Evolutionary conservation across 768 basidiomycete genomes (phyloP), one percentile per base, ranked within the genome.

Genomic region (Nidularia pulvinata): DNA sequence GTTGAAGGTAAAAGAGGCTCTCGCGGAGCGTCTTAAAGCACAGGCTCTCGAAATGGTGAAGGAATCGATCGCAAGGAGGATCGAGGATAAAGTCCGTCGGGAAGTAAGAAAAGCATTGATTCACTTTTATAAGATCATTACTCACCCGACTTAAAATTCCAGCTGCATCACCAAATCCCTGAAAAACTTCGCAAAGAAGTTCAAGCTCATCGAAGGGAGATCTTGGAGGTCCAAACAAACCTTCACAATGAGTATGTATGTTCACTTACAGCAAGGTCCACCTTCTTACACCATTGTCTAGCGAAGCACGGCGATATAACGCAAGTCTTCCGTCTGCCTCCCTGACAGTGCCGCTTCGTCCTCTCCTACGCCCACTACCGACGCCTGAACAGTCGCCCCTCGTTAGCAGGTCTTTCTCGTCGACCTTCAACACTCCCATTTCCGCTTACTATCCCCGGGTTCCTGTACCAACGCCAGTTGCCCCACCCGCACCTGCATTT

Each of bases 321-420:
- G 61, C 69, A 9, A 64, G 68, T 19, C 60, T 81, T 57, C 56
- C 70, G 53, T 63, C 71, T 4, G 65, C 69, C 48, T 66, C 72
- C 22, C 66, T 72, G 43, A 59, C 65, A n/a, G 76, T 73, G 14
- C 76, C 76, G 9, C 67, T 83, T 32, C 71, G 77, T 19, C 80
- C 81, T 14, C 75, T 84, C 3, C 66, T 84, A 13, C 76, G 81
- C 0, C 81, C 82, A 1, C 65, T 79, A 16, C 76, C 76, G 1
- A 77, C 75, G 14, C 74, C 76, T 43, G 70, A 76, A 47, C 78
- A 80, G 58, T 79, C 78, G 5, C 79, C 78, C 46, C 59, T 68
- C 7, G 37, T 65, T 10, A 61, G 44, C 9, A 53, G 53, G 19
- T 49, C 63, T n/a, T 58, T 60, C 33, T 57, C 61, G 9, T 50